These are phyloP conservation scores for Colletotrichum musicola DNA, from an alignment of 2,329 filamentous ascomycete species.

Conservation along the genomic window DNA sequence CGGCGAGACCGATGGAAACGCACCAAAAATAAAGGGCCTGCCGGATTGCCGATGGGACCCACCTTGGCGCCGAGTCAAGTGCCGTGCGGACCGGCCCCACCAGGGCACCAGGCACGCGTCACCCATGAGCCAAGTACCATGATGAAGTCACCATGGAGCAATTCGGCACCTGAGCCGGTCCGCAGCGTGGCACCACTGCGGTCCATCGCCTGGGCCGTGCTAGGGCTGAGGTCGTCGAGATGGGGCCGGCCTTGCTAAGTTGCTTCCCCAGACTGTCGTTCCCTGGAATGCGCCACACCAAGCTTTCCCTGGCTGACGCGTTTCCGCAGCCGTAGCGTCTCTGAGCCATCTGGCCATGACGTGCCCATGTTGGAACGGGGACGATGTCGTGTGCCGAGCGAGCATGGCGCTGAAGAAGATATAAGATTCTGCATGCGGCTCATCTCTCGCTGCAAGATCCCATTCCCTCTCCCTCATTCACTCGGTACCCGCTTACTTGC, in stretches of 20 bases:
- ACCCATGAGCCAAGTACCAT: constrained; percentile 14
- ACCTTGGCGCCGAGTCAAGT: constrained; percentile 30
- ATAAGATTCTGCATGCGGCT: constrained; percentile 1
- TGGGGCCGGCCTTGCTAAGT: constrained; percentile 6
- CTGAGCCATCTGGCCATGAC: constrained; percentile 28
- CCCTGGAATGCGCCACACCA: constrained; percentile 15
- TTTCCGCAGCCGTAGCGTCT: constrained; percentile 16
- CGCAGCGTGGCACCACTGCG: background rate
- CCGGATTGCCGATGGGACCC: constrained; percentile 21
- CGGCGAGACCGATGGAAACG: background rate
- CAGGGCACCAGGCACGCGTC: constrained; percentile 26
- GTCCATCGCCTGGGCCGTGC: background rate
- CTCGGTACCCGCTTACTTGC: background rate
- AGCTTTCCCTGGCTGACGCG: constrained; percentile 21
- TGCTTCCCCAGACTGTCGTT: background rate
- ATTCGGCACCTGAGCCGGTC: constrained; percentile 12
- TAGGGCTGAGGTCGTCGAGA: background rate
- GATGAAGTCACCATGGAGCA: constrained; percentile 34
- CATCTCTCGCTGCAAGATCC: background rate
- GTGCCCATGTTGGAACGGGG: background rate
- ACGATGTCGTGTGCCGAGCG: constrained; percentile 30
- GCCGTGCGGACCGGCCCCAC: constrained; percentile 15
- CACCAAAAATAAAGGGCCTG: constrained; percentile 8
- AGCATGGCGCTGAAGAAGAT: background rate
- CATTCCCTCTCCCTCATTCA: background rate